Percentiles rank a stretch among this genome's conserved stretches.
These are phyloP conservation scores for Lodderomyces pseudojiufengensis DNA, from an alignment of 1,139 yeast genomes.

Conservation along the genomic window DNA sequence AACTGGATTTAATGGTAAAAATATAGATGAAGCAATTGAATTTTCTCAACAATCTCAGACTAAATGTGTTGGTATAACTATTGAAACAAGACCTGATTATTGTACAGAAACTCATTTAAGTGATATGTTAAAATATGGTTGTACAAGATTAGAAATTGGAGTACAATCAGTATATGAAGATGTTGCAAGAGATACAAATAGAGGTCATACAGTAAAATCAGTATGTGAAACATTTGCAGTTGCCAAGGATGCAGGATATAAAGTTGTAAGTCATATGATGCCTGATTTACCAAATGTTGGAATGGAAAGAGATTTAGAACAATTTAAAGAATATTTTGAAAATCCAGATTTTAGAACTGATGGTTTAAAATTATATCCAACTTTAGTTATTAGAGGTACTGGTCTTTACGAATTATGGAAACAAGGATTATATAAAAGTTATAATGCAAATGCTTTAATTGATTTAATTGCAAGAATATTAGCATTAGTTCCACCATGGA, in stretches of 20 bases:
- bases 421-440: constrained; percentile 88
- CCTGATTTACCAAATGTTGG: constrained; percentile 99
- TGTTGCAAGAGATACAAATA: constrained; percentile 95
- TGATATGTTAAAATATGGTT: constrained; percentile 94
- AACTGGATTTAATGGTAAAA: constrained; percentile 86
- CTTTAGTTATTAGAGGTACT: constrained; percentile 95
- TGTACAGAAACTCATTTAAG: constrained; percentile 94
- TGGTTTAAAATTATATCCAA: constrained; percentile 92
- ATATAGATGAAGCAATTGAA: constrained; percentile 84
- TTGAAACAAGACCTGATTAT: constrained; percentile 97
- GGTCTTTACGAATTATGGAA: constrained; percentile 98
- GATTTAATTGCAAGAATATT: constrained; percentile 93
- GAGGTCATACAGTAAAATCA: constrained; percentile 96
- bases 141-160: constrained; percentile 95
- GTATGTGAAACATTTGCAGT: constrained; percentile 94
- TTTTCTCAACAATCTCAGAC: constrained; percentile 94
- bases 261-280: constrained; percentile 99
- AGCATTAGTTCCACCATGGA: constrained; percentile 99
- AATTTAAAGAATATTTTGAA: constrained; percentile 92
- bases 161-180: constrained; percentile 97
- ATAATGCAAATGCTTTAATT: constrained; percentile 89
- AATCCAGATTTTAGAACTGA: constrained; percentile 97
- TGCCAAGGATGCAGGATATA: constrained; percentile 97
- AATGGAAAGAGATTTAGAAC: constrained; percentile 96
- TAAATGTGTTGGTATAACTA: constrained; percentile 97